A percentile compares a stretch with the other conserved stretches of the same genome.
Evolutionary conservation across 2,329 filamentous ascomycete species (phyloP).

Genomic region (Exserohilum rostratum): DNA sequence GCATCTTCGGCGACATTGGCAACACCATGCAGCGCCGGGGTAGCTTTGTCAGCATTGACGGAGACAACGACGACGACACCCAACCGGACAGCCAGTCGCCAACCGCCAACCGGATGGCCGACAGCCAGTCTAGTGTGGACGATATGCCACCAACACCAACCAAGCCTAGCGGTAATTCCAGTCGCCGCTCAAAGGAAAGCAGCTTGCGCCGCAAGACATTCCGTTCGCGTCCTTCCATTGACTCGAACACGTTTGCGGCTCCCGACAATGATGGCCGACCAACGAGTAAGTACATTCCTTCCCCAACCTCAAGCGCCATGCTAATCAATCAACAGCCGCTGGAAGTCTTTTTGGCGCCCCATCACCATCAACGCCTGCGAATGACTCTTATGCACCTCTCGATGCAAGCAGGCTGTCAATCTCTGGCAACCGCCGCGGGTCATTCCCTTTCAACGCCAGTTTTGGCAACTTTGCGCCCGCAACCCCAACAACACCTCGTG

Average conservation of each 20-base stretch:
- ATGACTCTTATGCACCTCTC: constrained; percentile 73
- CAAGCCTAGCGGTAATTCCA: constrained; percentile 65
- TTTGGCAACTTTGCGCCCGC: constrained; percentile 69
- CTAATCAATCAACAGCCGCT: constrained; percentile 59
- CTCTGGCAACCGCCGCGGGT: constrained; percentile 60
- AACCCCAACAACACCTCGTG: constrained; percentile 76
- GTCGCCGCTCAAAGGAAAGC: constrained; percentile 56
- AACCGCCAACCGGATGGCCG: constrained; percentile 57
- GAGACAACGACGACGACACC: constrained; percentile 75
- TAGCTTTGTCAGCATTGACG: constrained; percentile 82
- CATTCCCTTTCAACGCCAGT: constrained; percentile 46
- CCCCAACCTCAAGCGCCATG: constrained; percentile 3
- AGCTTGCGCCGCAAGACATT: constrained; percentile 59
- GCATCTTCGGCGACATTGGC: constrained; percentile 66
- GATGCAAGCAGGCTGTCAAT: constrained; percentile 86
- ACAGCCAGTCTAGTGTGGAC: constrained; percentile 65
- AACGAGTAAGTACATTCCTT: constrained; percentile 47
- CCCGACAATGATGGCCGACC: constrained; percentile 40
- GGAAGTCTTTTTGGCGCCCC: constrained; percentile 61
- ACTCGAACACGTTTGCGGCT: constrained; percentile 54
- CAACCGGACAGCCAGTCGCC: constrained; percentile 58
- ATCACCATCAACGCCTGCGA: constrained; percentile 76
- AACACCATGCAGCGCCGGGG: constrained; percentile 61
- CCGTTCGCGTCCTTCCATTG: constrained; percentile 52
- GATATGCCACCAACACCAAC: constrained; percentile 95